These are phyloP conservation scores for Setomelanomma holmii DNA, from an alignment of 2,329 filamentous ascomycete species.

Conservation along the genomic window DNA sequence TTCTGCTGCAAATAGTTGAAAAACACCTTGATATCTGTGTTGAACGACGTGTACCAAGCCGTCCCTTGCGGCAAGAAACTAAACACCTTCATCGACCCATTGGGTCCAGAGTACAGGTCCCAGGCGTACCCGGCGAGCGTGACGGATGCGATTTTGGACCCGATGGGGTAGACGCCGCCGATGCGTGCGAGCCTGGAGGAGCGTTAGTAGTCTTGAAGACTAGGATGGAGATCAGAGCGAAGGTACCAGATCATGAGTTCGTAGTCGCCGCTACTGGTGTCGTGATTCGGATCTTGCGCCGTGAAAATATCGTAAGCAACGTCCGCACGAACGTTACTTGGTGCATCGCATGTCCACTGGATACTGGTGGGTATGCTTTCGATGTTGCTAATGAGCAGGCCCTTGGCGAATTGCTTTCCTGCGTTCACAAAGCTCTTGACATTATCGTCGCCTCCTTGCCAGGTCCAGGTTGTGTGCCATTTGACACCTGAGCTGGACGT, in stretches of 20 bases:
- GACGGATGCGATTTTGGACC: slow-evolving; percentile 23
- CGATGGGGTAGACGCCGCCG: slow-evolving; percentile 51
- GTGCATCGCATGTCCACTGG: slow-evolving; percentile 20
- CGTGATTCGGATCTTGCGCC: slow-evolving; percentile 19
- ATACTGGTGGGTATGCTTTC: slow-evolving; percentile 17
- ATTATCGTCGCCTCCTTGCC: slow-evolving; percentile 22
- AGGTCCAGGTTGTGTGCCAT: slow-evolving; percentile 20
- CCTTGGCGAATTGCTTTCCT: slow-evolving; percentile 14
- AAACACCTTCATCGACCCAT: slow-evolving; percentile 65
- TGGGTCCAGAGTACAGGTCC: slow-evolving; percentile 64
- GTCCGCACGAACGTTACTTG: slow-evolving; percentile 14
- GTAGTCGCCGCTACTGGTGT: slow-evolving; percentile 24
- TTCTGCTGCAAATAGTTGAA: slow-evolving; percentile 59
- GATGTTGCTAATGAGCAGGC: slow-evolving; percentile 13
- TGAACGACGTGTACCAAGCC: slow-evolving; percentile 48
- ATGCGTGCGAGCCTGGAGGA: slow-evolving; percentile 58
- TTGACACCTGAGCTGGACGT: slow-evolving; percentile 12
- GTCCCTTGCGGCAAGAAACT: slow-evolving; percentile 55
- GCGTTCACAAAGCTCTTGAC: slow-evolving; percentile 27
- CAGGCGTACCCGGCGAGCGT: slow-evolving; percentile 60
- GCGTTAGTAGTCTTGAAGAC: not conserved
- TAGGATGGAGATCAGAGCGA: not conserved
- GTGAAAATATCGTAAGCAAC: slow-evolving; percentile 29
- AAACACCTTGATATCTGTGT: slow-evolving; percentile 63
- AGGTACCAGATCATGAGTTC: slow-evolving; percentile 27